Percentiles rank a stretch among this genome's conserved stretches.
These are phyloP conservation scores for Castanopsis chinensis DNA, from an alignment of 306 rosid species.

Conservation along the genomic window DNA sequence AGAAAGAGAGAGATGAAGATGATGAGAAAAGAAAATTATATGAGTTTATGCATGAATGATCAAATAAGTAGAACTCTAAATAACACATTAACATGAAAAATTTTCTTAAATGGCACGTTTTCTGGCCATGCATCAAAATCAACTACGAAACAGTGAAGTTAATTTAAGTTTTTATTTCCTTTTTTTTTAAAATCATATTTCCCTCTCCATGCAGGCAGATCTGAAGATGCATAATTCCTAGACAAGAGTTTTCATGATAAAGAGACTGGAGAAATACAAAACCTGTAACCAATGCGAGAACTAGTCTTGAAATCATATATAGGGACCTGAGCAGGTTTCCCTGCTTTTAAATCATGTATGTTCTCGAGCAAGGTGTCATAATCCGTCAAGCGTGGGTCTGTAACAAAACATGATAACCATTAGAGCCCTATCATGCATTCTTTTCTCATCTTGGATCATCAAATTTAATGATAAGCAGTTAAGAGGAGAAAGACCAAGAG, in stretches of 20 bases:
- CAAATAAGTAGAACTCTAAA: no score
- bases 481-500: constrained; percentile 1
- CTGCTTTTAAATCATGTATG: constrained; percentile 77
- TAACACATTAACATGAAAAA: no score
- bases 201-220: constrained; percentile 20
- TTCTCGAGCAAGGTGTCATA: constrained; percentile 87
- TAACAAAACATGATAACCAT: constrained; percentile 35
- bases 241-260: constrained; percentile 11
- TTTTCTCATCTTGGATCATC: constrained; percentile 21
- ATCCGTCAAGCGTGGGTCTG: constrained; percentile 99
- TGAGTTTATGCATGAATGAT: not conserved
- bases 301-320: constrained; percentile 95
- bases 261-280: constrained; percentile 26
- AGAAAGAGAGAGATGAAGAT: not conserved
- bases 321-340: constrained; percentile 87
- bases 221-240: not conserved
- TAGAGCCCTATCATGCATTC: constrained; percentile 32
- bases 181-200: constrained; percentile 14
- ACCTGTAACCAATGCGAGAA: constrained; percentile 88
- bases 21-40: not conserved
- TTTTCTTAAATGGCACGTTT: not conserved
- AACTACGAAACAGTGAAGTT: not conserved
- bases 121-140: not conserved
- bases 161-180: not conserved
- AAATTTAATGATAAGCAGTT: constrained; percentile 9